Base-by-base conservation (phyloP, 768 basidiomycete genomes). In the Serendipita sp. region DNA sequence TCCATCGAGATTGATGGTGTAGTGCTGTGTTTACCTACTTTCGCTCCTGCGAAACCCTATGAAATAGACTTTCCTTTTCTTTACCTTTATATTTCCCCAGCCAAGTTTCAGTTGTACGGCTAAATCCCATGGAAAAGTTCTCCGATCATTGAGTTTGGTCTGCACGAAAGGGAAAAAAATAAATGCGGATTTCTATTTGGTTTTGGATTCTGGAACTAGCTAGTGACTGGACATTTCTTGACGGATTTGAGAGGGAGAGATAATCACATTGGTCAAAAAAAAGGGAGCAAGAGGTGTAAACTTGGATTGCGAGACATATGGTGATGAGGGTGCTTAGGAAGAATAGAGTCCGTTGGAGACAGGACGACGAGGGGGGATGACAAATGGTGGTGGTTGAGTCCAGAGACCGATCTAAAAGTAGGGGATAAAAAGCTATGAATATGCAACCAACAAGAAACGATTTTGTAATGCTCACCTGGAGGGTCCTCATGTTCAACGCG, bases 331-430 rank as follows among this genome's bases (percentile, higher is more conserved):
- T 38, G 38, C 38, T 58, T 20, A 58, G 9, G 53, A 26, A 22
- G 53, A 58, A n/a, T 58, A 58, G 4, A 58, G 53, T n/a, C 53
- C 53, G 31, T 58, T 58, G 53, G 26, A 30, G 11, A 58, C 53
- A 33, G 53, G 53, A 4, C 53, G 53, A 20, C 53, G 53, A 58
- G 53, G 53, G 14, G 53, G 53, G 9, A 22, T 31, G 24, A 58
- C 53, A 34, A 58, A 58, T 58, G 53, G 53, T 58, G 53, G 53
- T 28, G 53, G 53, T 33, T 58, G 26, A 58, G 53, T 33, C 53
- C 53, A 58, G 33, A 58, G 53, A n/a, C 24, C 53, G 28, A 58
- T 58, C 53, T 58, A n/a, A 38, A 38, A 38, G 14, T 7, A 14
- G 38, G n/a, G 2, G 38, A 38, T 5, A 38, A 38, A 38, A 38